Evolutionary conservation across 371 early-diverging fungal genomes (phyloP), one percentile per base, ranked within the genome.

Genomic region (Syncephalastrum contaminatum): DNA sequence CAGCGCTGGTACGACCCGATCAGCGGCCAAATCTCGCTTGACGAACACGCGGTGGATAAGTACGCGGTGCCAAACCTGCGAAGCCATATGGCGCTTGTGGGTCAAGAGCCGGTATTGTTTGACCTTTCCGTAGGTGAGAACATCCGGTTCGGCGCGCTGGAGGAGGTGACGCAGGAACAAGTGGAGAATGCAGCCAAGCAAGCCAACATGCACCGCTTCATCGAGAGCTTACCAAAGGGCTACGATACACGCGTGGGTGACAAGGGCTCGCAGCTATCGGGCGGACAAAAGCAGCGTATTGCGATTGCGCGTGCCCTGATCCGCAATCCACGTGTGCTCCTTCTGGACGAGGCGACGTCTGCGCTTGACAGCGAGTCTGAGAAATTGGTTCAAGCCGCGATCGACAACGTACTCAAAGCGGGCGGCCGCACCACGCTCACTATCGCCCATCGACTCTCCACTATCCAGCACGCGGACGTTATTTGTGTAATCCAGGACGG

Each of bases 271-370:
- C 81, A 83, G 54, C 65, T 98, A 27, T 85, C 86, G 43, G 96
- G 95, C 51, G 96, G 96, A 43, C 95, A 96, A 72, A 88, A 87
- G 64, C 95, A 96, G 67, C 80, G 89, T 53, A 83, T 88, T 54
- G 70, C 80, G 19, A 64, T 75, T 52, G 66, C 89, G 6, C 75
- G 65, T 54, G 69, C 69, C 5, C 43, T 69, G 16, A 65, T 69
- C 50, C 66, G 70, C 8, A 62, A 66, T 8, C 70, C 66, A 13
- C 58, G 57, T 4, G 53, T 64, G 10, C 52, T 67, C 10, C 83
- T 98, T 19, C 70, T 98, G 30, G 99, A 99, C 63, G 99, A 99
- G 66, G 96, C 99, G 0, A 98, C 99, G 1, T 89, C 91, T 2
- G 96, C 96, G 0, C 64, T 97, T 47, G 97, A 97, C 70, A 86